A percentile compares a stretch with the other conserved stretches of the same genome.
These are phyloP conservation scores for Kwoniella heveanensis DNA, from an alignment of 768 basidiomycete species.

Conservation along the genomic window DNA sequence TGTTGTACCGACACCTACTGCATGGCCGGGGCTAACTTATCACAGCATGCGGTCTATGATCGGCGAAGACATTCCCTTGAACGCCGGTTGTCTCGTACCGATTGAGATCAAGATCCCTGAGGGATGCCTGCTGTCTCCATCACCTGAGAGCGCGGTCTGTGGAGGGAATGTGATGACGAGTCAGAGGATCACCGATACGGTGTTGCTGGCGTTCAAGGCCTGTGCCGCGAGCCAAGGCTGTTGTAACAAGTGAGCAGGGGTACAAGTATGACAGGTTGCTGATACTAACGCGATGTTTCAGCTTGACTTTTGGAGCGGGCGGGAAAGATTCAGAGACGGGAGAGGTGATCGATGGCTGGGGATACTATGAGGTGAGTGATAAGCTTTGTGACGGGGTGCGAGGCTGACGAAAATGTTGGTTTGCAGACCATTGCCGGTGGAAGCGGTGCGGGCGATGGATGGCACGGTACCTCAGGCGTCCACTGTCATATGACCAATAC, in stretches of 20 bases:
- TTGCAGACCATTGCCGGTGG: slow-evolving; percentile 33
- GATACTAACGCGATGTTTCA: slow-evolving; percentile 56
- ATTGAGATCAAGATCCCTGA: slow-evolving; percentile 72
- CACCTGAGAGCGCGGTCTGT: slow-evolving; percentile 80
- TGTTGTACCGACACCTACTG: too few relatives aligned
- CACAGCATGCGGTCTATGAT: slow-evolving; percentile 36
- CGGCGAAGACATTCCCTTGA: slow-evolving; percentile 48
- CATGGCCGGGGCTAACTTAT: too few relatives aligned
- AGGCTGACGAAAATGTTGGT: too few relatives aligned
- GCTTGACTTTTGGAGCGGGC: slow-evolving; percentile 83
- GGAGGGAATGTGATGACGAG: slow-evolving; percentile 27
- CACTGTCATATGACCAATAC: slow-evolving; percentile 37
- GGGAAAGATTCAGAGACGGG: slow-evolving; percentile 64
- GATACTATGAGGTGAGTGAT: slow-evolving; percentile 71
- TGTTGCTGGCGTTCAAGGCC: slow-evolving; percentile 87
- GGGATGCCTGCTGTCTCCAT: slow-evolving; percentile 76
- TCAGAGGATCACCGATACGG: slow-evolving; percentile 90
- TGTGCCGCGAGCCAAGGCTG: slow-evolving; percentile 86
- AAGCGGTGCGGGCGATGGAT: slow-evolving; percentile 44
- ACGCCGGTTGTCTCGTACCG: slow-evolving; percentile 43
- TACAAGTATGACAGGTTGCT: too few relatives aligned
- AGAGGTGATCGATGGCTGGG: slow-evolving; percentile 57
- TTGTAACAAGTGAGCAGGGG: slow-evolving; percentile 69
- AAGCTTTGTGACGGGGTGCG: too few relatives aligned
- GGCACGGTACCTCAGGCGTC: slow-evolving; percentile 43